Evolutionary conservation across 2,329 filamentous ascomycete genomes (phyloP).

Genomic region (Talaromyces atroroseus): DNA sequence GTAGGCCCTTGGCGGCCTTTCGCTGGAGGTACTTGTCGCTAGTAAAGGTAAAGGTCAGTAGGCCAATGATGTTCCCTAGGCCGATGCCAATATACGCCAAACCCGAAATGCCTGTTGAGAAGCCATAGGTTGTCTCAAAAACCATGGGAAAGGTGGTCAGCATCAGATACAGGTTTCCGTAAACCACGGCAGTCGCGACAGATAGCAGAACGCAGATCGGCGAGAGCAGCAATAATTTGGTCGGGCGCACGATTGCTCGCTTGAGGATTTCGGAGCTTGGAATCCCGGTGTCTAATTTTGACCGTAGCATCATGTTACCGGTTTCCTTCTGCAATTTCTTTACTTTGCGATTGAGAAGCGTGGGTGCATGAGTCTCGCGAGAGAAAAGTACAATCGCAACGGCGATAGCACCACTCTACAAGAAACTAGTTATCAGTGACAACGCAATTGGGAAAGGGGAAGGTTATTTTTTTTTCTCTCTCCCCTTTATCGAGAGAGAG

Average conservation of each 20-base stretch:
- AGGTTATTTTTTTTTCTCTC: not conserved
- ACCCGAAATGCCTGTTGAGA: slow-evolving; percentile 40
- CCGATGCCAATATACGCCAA: slow-evolving; percentile 48
- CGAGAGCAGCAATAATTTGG: slow-evolving; percentile 41
- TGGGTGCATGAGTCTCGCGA: slow-evolving; percentile 41
- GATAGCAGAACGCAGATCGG: slow-evolving; percentile 53
- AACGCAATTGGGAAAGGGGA: not conserved
- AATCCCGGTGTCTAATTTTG: slow-evolving; percentile 31
- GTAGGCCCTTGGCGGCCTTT: slow-evolving; percentile 12
- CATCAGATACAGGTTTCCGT: slow-evolving; percentile 54
- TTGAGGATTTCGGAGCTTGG: slow-evolving; percentile 36
- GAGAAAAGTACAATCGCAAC: slow-evolving; percentile 31
- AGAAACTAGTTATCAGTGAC: not conserved
- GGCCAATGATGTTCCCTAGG: slow-evolving; percentile 29
- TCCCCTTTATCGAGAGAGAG: too few relatives aligned
- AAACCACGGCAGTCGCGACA: slow-evolving; percentile 52
- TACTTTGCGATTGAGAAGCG: slow-evolving; percentile 40
- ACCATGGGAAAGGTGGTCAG: slow-evolving; percentile 53
- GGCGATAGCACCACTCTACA: slow-evolving; percentile 33
- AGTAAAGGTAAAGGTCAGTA: slow-evolving; percentile 14
- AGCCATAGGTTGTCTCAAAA: slow-evolving; percentile 48
- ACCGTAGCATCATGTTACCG: slow-evolving; percentile 30
- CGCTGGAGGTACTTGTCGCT: slow-evolving; percentile 17
- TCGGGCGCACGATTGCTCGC: slow-evolving; percentile 44
- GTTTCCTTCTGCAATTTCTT: slow-evolving; percentile 40